Evolutionary conservation across 1,139 yeast species (phyloP), one percentile per base, ranked within the genome.

Genomic region (Taphrina sp.): DNA sequence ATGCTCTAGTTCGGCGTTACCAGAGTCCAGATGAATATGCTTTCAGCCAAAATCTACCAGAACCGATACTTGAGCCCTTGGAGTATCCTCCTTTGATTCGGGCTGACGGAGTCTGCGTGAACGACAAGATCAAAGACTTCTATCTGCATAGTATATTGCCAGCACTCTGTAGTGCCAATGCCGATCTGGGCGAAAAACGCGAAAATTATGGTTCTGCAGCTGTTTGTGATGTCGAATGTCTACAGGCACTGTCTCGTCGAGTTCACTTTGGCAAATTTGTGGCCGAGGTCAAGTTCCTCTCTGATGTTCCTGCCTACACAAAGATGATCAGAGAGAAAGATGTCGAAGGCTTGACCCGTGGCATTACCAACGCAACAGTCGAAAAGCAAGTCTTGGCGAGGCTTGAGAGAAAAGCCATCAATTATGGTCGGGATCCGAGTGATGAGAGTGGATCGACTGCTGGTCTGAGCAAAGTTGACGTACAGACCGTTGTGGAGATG

Each of bases 21-120:
- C 92, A 89, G 67, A 90, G 96, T 0, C 97, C 97, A 0, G 98
- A 92, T 69, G 96, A 92, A 70, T 76, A 80, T n/a, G 92, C 98
- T 2, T 92, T 89, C 68, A 89, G 83, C 74, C 72, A 79, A 24
- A 73, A 76, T 31, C 73, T 92, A 54, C 73, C 78, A 49, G 76
- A 78, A 22, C 80, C 95, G 2, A 79, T 92, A 58, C 73, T 92
- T 55, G 97, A 97, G 2, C 74, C 86, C 10, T 74, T 89, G 41
- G 73, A 84, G 58, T 88, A 88, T 67, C 96, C 97, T 5, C 77
- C 78, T 62, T 76, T 89, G 3, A 75, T 92, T 60, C 86, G 84
- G 69, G 76, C 86, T 10, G 76, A 81, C 62, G 88, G 87, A 59
- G 75, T 92, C 66, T 87, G 82, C 66, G 87, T 85, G 63, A 92